Percentiles rank a stretch among this genome's conserved stretches.
Evolutionary conservation across 164 flowering plant genomes (phyloP).

Genomic region (Akebia trifoliata): DNA sequence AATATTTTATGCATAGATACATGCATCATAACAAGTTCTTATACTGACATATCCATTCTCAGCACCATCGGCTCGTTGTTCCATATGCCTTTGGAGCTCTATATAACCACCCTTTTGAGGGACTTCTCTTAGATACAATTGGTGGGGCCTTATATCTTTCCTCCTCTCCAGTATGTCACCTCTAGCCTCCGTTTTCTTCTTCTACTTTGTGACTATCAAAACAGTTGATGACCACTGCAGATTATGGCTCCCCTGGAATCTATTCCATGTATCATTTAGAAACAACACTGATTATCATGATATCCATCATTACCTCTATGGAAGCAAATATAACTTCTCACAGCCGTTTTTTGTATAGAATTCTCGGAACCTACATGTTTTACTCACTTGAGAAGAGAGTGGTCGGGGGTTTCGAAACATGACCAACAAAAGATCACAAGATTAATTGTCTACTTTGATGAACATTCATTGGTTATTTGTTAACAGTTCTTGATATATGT

Average conservation of each 20-base stretch:
- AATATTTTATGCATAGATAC: constrained; percentile 85
- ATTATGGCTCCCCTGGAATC: constrained; percentile 82
- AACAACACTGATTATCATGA: constrained; percentile 94
- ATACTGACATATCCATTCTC: constrained; percentile 80
- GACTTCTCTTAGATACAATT: constrained; percentile 72
- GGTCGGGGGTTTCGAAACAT: constrained; percentile 76
- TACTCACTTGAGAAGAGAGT: constrained; percentile 64
- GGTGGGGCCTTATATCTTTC: constrained; percentile 85
- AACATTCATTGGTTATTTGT: neutral
- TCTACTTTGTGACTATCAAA: constrained; percentile 86
- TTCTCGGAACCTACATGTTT: constrained; percentile 91
- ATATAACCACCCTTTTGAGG: constrained; percentile 89
- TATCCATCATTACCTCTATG: constrained; percentile 84
- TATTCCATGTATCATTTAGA: constrained; percentile 63
- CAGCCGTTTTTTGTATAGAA: constrained; percentile 87
- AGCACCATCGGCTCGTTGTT: constrained; percentile 83
- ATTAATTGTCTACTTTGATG: neutral
- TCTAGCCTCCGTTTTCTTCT: constrained; percentile 80
- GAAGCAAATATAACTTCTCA: constrained; percentile 84
- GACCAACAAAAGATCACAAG: constrained; percentile 35
- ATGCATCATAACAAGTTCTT: constrained; percentile 91
- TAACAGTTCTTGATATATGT: no score
- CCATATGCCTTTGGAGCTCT: constrained; percentile 94
- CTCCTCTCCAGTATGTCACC: constrained; percentile 89
- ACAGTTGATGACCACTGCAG: constrained; percentile 96